Conservation (phyloP, 345 rosid genomes). For the Eucalyptus sp. region DNA sequence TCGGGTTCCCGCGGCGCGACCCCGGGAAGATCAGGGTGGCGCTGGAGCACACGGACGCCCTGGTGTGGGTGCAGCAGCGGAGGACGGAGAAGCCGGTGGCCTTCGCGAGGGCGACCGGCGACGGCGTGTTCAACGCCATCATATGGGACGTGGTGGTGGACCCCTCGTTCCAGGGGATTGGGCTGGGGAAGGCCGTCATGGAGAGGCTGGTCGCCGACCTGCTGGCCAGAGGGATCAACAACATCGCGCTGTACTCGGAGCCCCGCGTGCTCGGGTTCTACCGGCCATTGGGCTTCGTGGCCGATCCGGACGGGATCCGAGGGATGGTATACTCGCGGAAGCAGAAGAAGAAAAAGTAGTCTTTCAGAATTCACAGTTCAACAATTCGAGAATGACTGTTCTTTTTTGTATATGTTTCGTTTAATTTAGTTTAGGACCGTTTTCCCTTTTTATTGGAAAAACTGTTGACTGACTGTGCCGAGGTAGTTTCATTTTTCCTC, state of each 20-base stretch:
- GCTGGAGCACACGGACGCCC: constrained; percentile 55
- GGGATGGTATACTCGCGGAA: constrained; percentile 85
- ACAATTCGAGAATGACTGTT: background rate
- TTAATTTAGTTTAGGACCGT: background rate
- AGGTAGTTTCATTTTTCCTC: background rate
- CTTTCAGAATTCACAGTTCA: background rate
- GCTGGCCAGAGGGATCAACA: constrained; percentile 44
- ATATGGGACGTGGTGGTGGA: constrained; percentile 98
- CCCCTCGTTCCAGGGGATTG: constrained; percentile 73
- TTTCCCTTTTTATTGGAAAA: background rate
- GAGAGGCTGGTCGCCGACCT: constrained; percentile 64
- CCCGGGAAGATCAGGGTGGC: constrained; percentile 59
- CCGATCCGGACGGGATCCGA: constrained; percentile 87
- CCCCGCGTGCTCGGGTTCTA: constrained; percentile 90
- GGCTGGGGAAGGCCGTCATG: constrained; percentile 83
- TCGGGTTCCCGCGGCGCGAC: constrained; percentile 87
- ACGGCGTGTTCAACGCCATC: constrained; percentile 85
- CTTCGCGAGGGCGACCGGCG: constrained; percentile 86
- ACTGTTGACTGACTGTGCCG: background rate
- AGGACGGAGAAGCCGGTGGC: constrained; percentile 64
- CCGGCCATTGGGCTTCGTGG: constrained; percentile 77
- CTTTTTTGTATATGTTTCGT: background rate
- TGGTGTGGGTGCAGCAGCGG: constrained; percentile 59
- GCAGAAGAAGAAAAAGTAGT: constrained; percentile 25
- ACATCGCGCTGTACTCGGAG: constrained; percentile 79